phyloP scores from a whole-genome alignment of 495 filamentous ascomycete species.

The Hypoxylon fuscum region DNA sequence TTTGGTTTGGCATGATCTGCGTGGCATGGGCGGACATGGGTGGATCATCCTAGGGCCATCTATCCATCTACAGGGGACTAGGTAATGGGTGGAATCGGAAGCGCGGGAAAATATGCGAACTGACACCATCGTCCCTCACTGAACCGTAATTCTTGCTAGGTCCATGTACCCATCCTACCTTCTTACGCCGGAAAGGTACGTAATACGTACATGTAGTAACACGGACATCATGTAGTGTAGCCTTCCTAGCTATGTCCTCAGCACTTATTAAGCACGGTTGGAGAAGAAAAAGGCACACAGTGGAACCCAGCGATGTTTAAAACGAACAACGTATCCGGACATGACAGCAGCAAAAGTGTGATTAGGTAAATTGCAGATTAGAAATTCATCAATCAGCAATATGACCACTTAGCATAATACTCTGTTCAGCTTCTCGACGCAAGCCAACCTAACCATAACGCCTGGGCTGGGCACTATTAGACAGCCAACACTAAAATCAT shows the following conservation, averaged over 20 bases:
- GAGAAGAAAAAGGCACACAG: not conserved
- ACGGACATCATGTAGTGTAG: not conserved
- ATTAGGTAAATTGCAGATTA: not conserved
- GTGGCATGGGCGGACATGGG: constrained; percentile 17
- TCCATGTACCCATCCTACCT: too few species aligned
- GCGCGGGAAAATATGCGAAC: constrained; percentile 43
- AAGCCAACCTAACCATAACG: not conserved
- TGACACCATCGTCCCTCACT: constrained; percentile 36
- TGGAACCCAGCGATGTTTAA: not conserved
- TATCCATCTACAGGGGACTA: too few species aligned
- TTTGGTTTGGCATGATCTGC: constrained; percentile 40
- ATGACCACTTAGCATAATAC: constrained; percentile 10
- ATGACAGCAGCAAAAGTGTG: constrained; percentile 13
- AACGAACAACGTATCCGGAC: constrained; percentile 14
- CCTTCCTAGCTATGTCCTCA: not conserved
- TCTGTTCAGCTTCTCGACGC: not conserved
- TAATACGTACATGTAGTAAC: constrained; percentile 2
- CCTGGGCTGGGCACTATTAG: not conserved
- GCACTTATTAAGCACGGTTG: not conserved
- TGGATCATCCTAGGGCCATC: too few species aligned
- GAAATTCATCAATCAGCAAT: not conserved
- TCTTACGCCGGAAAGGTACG: not conserved
- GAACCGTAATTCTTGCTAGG: not conserved
- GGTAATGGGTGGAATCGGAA: constrained; percentile 36
- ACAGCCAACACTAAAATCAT: not conserved